Conservation (phyloP, 148 eudicot species). For the Mesembryanthemum crystallinum region DNA sequence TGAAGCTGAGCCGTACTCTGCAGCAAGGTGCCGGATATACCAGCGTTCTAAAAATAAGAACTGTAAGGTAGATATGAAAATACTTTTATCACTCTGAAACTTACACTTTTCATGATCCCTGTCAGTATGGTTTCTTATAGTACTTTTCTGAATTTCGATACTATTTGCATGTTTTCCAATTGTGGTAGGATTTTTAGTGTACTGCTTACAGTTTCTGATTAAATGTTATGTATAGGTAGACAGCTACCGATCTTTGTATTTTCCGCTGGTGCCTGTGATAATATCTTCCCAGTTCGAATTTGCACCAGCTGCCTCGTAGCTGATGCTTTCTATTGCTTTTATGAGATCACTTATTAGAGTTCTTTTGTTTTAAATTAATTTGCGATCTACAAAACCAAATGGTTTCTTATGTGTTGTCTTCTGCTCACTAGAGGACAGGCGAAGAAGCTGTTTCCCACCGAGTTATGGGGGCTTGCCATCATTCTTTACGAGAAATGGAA, state of each 20-base stretch:
- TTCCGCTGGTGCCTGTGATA: neutral
- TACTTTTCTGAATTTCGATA: neutral
- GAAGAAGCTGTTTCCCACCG: constrained; percentile 69
- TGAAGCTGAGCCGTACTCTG: constrained; percentile 73
- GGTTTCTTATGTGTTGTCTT: constrained; percentile 21
- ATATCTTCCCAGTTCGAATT: neutral
- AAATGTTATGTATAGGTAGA: neutral
- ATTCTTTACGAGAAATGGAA: constrained; percentile 58
- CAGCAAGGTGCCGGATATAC: constrained; percentile 83
- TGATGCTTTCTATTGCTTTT: constrained; percentile 1
- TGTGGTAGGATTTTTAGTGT: neutral
- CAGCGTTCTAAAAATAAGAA: constrained; percentile 53
- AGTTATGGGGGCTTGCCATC: constrained; percentile 63
- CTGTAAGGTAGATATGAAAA: constrained; percentile 30
- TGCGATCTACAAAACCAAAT: neutral
- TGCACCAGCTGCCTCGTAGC: neutral
- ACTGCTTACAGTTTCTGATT: neutral
- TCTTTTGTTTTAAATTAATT: neutral
- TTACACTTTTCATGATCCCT: neutral
- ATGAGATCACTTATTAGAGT: too few species aligned
- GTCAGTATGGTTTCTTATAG: neutral
- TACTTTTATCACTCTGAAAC: neutral
- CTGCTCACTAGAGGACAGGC: constrained; percentile 46
- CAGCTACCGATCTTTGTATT: neutral
- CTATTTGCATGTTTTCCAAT: neutral